A percentile compares a stretch with the other conserved stretches of the same genome.
These are phyloP conservation scores for Linnemannia exigua DNA, from an alignment of 192 early-diverging fungal species.

Conservation along the genomic window DNA sequence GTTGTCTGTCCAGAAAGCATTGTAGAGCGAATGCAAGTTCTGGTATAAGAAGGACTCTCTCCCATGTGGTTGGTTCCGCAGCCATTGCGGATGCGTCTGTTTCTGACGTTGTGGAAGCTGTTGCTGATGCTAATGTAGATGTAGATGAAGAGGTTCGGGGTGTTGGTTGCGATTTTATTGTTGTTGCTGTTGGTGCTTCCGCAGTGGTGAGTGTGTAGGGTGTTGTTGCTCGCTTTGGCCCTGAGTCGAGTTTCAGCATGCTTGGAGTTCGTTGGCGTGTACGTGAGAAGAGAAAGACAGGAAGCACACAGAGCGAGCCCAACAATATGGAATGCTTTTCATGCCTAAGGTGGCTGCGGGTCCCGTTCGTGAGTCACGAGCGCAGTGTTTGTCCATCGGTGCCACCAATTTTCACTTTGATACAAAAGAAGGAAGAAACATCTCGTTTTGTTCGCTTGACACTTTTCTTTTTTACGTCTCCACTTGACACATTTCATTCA, in stretches of 20 bases:
- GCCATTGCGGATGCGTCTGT: background rate
- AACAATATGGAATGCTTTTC: too few relatives aligned
- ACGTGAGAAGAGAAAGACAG: background rate
- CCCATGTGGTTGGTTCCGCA: background rate
- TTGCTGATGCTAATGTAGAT: background rate
- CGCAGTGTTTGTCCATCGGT: background rate
- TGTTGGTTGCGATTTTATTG: background rate
- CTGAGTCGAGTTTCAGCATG: background rate
- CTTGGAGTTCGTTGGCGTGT: background rate
- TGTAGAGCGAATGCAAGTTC: constrained; percentile 21
- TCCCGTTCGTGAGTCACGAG: background rate
- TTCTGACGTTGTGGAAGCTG: background rate
- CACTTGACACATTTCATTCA: background rate
- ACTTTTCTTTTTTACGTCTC: background rate
- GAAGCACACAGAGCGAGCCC: background rate
- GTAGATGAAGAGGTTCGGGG: background rate
- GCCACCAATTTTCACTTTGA: background rate
- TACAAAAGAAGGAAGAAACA: background rate
- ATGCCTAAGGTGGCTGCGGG: background rate
- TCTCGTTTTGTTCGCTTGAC: background rate
- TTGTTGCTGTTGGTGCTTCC: background rate
- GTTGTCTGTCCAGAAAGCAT: background rate
- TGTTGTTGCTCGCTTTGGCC: background rate
- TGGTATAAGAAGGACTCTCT: constrained; percentile 7
- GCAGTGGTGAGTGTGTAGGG: background rate